These are phyloP conservation scores for Ascochyta fabae DNA, from an alignment of 2,329 filamentous ascomycete genomes.

Conservation along the genomic window DNA sequence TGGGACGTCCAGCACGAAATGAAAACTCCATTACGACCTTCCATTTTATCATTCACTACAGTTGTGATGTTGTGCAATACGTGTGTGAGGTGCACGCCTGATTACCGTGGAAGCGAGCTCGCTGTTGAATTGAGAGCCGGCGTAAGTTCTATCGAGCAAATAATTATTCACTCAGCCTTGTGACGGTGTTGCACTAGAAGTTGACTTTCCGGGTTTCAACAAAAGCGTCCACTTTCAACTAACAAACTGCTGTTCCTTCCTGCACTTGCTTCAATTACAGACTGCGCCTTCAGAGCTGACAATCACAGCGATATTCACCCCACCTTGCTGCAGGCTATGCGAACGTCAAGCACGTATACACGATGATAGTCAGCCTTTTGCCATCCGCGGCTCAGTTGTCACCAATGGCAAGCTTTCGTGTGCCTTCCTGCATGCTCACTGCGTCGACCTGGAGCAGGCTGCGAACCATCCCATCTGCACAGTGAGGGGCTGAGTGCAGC, in stretches of 20 bases:
- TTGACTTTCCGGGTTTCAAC: no score
- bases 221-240: no score
- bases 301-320: not conserved
- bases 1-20: conserved; percentile 46
- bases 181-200: no score
- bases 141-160: no score
- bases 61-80: not conserved
- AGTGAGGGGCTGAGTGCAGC: conserved; percentile 1
- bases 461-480: not conserved
- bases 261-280: no score
- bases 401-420: not conserved
- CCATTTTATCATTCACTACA: not conserved
- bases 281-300: no score
- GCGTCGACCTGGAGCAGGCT: not conserved
- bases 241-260: no score
- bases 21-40: conserved; percentile 39
- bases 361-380: not conserved
- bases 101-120: not conserved
- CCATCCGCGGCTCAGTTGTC: not conserved
- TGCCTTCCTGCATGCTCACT: not conserved
- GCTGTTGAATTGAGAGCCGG: not conserved
- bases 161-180: no score
- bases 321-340: not conserved
- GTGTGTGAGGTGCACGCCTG: not conserved
- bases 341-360: not conserved